Conservation (phyloP, 1,139 yeast genomes). For the Tardiomyces digboiensis region DNA sequence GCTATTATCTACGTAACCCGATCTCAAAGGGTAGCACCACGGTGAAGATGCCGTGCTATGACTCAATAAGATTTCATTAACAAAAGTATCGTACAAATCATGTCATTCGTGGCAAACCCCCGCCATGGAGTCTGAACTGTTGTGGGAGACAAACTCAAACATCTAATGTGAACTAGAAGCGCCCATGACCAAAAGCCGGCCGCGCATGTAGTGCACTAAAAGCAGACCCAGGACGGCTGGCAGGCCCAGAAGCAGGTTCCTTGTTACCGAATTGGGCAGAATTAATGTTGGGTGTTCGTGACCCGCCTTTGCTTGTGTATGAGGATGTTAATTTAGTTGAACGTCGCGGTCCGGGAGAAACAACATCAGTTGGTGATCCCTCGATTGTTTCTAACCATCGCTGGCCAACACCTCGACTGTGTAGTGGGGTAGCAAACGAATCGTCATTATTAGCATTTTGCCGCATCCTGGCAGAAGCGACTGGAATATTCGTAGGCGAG, state of each 20-base stretch:
- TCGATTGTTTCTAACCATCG: constrained; percentile 9
- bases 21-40: too few species aligned
- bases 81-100: too few species aligned
- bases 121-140: too few species aligned
- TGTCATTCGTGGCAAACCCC: background rate
- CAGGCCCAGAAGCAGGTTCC: background rate
- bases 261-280: too few species aligned
- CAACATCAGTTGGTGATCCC: constrained; percentile 12
- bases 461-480: background rate
- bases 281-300: too few species aligned
- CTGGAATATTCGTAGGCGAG: background rate
- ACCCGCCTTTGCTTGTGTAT: too few species aligned
- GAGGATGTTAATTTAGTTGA: too few species aligned
- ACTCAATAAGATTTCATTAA: too few species aligned
- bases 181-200: constrained; percentile 16
- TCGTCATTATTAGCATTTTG: background rate
- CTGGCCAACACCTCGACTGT: background rate
- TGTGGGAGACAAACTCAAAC: too few species aligned
- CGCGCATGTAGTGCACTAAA: constrained; percentile 17
- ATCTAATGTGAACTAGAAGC: constrained; percentile 5
- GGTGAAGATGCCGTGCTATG: too few species aligned
- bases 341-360: background rate
- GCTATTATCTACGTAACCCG: constrained; percentile 11
- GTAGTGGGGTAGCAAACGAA: background rate
- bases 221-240: constrained; percentile 14